Base-by-base conservation (phyloP, 148 eudicot genomes). In the Salicornia ramosissima region DNA sequence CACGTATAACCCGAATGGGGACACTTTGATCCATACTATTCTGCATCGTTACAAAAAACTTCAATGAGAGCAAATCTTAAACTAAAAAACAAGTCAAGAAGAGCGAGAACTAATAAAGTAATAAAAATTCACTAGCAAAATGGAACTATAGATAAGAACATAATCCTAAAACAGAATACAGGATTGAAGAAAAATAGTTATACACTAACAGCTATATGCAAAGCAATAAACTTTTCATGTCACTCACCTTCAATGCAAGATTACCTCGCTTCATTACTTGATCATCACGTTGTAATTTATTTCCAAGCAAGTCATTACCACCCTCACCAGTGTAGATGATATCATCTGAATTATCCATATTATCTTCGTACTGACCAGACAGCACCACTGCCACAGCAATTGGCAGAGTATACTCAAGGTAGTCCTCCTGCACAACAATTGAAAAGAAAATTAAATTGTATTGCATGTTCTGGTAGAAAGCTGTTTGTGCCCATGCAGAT, bases 351-450 rank as follows among this genome's bases (percentile, higher is more conserved):
- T 84, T 84, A 76, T 90, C 96, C 42, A 74, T 18, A 68, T 90
- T 86, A 74, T 90, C 96, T 73, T 86, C 96, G 63, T 90, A 90
- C 59, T 84, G 90, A 15, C 92, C 92, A n/a, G 96, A 90, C 71
- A 90, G 28, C 16, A 90, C 88, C 62, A 90, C 85, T 16, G 89
- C 75, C 19, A 81, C 68, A 8, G 92, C 85, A 65, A 90, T 65
- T 29, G 96, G 96, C 9, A 87, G 76, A 5, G 67, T 77, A 73
- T 76, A 82, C 7, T 47, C 66, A 10, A 21, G 43, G 22, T 65
- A 60, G 29, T 71, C 80, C 80, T 80, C 67, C 77, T 75, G 74
- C 76, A 75, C 18, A 6, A 43, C 60, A 18, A 22, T 18, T 67
- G 18, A 30, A 68, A 69, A 25, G 28, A 10, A 22, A 73, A 56